Evolutionary conservation across 2,329 filamentous ascomycete genomes (phyloP).

Genomic region (Colletotrichum godetiae): DNA sequence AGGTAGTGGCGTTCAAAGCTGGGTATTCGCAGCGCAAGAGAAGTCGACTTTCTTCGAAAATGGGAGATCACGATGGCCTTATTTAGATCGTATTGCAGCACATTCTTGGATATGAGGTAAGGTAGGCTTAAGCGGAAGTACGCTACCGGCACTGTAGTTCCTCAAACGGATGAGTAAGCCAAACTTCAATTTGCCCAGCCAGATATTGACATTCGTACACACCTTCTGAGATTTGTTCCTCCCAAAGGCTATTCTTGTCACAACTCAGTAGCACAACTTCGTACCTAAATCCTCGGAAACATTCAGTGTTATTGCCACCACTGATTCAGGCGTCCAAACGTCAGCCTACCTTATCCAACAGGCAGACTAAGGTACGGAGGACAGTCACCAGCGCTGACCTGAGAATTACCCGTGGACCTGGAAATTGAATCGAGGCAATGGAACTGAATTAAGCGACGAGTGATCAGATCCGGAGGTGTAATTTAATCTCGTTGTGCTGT

Average conservation of each 20-base stretch:
- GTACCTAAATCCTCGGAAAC: not conserved
- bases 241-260: not conserved
- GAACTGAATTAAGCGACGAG: not conserved
- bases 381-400: not conserved
- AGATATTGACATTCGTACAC: no score
- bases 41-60: no score
- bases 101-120: not conserved
- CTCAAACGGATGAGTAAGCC: not conserved
- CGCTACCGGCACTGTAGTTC: not conserved
- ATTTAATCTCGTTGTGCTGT: not conserved
- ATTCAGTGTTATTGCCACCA: not conserved
- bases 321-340: constrained; percentile 20
- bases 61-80: not conserved
- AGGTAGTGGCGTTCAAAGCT: no score
- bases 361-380: not conserved
- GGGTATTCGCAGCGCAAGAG: no score
- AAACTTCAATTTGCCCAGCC: not conserved
- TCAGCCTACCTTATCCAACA: constrained; percentile 12
- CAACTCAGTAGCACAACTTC: no score
- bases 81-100: not conserved
- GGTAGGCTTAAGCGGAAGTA: no score
- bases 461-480: not conserved
- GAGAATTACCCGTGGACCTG: not conserved
- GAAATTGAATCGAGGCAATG: not conserved
- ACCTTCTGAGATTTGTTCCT: not conserved